phyloP scores from a whole-genome alignment of 1,139 yeast species.

The Debaryomyces robertsiae region DNA sequence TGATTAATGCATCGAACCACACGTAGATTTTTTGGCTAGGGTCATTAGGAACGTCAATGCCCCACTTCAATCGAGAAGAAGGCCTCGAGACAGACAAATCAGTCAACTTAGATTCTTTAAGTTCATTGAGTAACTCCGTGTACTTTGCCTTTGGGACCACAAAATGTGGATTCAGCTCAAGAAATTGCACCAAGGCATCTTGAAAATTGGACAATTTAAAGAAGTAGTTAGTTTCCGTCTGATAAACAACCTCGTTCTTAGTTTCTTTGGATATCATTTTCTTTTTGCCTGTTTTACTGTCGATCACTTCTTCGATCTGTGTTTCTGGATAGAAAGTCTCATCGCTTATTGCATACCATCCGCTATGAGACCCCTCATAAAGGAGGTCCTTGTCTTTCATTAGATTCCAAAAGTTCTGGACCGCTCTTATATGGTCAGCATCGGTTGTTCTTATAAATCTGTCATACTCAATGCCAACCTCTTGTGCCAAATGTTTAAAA shows the following conservation, averaged over 20 bases:
- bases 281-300: conserved; percentile 35
- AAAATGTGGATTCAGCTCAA: conserved; percentile 55
- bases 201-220: conserved; percentile 70
- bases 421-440: conserved; percentile 68
- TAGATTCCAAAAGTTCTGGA: conserved; percentile 66
- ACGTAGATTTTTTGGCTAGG: conserved; percentile 80
- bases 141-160: conserved; percentile 66
- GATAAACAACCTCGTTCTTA: conserved; percentile 70
- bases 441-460: conserved; percentile 93
- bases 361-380: conserved; percentile 80
- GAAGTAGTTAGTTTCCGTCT: conserved; percentile 83
- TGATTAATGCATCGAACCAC: conserved; percentile 95
- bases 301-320: conserved; percentile 58
- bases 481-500: conserved; percentile 62
- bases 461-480: conserved; percentile 61
- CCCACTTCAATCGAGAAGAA: conserved; percentile 77
- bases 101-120: conserved; percentile 46
- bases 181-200: conserved; percentile 49
- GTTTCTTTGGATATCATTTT: conserved; percentile 69
- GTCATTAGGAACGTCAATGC: conserved; percentile 85
- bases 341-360: conserved; percentile 95
- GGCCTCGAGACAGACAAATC: conserved; percentile 91
- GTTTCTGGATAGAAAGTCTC: conserved; percentile 91
- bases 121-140: conserved; percentile 58
- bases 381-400: conserved; percentile 65